Percentiles rank a stretch among this genome's conserved stretches.
Conservation (phyloP, 2,329 filamentous ascomycete species). For the Penicillium occitanis region DNA sequence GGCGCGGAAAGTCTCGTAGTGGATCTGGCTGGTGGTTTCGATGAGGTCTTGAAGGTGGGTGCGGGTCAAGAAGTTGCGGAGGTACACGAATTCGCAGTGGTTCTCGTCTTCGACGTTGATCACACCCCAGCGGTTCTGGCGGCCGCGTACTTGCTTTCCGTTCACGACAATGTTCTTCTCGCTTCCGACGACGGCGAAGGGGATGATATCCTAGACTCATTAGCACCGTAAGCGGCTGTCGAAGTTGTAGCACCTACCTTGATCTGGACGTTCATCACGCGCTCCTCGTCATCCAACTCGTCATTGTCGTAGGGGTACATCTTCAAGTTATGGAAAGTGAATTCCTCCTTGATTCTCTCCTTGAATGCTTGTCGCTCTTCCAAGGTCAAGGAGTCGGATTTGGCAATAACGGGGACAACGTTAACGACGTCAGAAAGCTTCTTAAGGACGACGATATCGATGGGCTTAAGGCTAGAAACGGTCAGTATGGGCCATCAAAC, state of each 20-base stretch:
- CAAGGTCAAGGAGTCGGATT: constrained; percentile 91
- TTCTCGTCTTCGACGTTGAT: constrained; percentile 99
- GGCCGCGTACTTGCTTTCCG: constrained; percentile 94
- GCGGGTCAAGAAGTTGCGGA: constrained; percentile 96
- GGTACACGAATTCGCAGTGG: constrained; percentile 99
- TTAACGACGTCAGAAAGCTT: constrained; percentile 99
- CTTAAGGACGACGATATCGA: constrained; percentile 99
- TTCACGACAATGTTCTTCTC: constrained; percentile 98
- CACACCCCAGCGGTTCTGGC: constrained; percentile 98
- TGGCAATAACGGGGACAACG: constrained; percentile 97
- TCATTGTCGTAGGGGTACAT: constrained; percentile 99
- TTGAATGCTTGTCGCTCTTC: constrained; percentile 97
- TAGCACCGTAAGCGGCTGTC: constrained; percentile 37
- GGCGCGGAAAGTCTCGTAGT: constrained; percentile 99
- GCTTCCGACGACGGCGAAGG: constrained; percentile 95
- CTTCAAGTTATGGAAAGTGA: constrained; percentile 98
- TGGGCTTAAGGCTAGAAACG: constrained; percentile 73
- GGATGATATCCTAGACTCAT: constrained; percentile 74
- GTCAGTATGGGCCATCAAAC: constrained; percentile 19
- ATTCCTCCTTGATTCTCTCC: constrained; percentile 99
- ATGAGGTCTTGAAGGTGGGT: constrained; percentile 98
- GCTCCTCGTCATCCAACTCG: constrained; percentile 96
- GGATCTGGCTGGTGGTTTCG: constrained; percentile 98
- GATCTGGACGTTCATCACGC: constrained; percentile 88
- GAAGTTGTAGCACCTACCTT: constrained; percentile 64